Percentiles rank a stretch among this genome's conserved stretches.
Evolutionary conservation across 2,329 filamentous ascomycete genomes (phyloP).

Genomic region (Amphichorda felina): DNA sequence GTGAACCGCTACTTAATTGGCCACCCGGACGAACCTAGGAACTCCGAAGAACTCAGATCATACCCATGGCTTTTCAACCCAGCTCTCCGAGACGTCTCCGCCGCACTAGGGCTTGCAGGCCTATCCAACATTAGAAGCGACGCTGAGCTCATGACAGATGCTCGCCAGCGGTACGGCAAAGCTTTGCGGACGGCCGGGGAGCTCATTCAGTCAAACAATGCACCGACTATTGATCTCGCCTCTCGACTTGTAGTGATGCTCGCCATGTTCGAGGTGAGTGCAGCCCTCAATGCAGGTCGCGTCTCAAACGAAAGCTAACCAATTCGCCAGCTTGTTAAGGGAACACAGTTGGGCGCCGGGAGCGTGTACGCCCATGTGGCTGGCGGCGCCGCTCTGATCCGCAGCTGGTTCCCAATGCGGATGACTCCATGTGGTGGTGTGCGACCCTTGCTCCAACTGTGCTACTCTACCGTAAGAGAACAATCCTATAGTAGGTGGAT

Average conservation of each 20-base stretch:
- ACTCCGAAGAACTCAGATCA: slow-evolving; percentile 21
- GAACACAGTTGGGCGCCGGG: slow-evolving; percentile 26
- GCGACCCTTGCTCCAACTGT: slow-evolving; percentile 40
- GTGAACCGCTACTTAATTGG: slow-evolving; percentile 37
- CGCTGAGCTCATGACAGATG: slow-evolving; percentile 28
- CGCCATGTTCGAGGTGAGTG: slow-evolving; percentile 47
- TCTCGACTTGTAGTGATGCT: slow-evolving; percentile 43
- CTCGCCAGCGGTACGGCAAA: slow-evolving; percentile 39
- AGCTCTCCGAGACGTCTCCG: slow-evolving; percentile 34
- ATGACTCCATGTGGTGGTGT: slow-evolving; percentile 29
- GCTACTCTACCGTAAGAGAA: slow-evolving; percentile 39
- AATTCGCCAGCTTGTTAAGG: slow-evolving; percentile 26
- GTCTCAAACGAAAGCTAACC: slow-evolving; percentile 12
- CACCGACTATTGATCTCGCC: slow-evolving; percentile 27
- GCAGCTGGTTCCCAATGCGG: slow-evolving; percentile 27
- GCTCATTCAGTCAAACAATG: slow-evolving; percentile 21
- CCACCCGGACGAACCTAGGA: slow-evolving; percentile 35
- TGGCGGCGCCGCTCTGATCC: slow-evolving; percentile 47
- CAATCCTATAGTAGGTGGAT: background rate
- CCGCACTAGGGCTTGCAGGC: slow-evolving; percentile 45
- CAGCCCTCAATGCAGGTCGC: background rate
- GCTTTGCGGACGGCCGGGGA: slow-evolving; percentile 36
- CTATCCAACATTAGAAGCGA: slow-evolving; percentile 41
- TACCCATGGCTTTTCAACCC: slow-evolving; percentile 24
- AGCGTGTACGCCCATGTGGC: slow-evolving; percentile 45